phyloP scores from a whole-genome alignment of 495 filamentous ascomycete genomes.

The Corynascus novoguineensis region DNA sequence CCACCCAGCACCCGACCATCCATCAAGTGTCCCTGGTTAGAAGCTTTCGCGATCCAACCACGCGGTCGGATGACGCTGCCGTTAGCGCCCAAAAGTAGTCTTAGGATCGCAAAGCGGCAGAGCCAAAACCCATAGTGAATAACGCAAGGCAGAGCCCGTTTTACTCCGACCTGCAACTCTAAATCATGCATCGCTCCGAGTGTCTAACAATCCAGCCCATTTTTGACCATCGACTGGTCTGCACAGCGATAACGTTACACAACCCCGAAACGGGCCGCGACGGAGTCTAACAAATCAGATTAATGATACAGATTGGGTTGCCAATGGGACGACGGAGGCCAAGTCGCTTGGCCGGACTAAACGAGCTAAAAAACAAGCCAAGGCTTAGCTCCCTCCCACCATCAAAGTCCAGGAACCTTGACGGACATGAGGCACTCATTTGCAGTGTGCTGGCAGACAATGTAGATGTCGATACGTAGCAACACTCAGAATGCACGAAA shows the following conservation, averaged over 20 bases:
- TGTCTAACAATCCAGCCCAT: neutral
- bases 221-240: too few relatives aligned
- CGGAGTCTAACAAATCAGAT: neutral
- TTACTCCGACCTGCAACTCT: too few relatives aligned
- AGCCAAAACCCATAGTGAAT: neutral
- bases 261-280: neutral
- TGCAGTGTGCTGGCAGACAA: neutral
- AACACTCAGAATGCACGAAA: neutral
- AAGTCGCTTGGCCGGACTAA: constrained; percentile 1
- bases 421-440: neutral
- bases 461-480: too few relatives aligned
- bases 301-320: neutral
- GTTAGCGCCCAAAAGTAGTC: too few relatives aligned
- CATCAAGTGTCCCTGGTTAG: too few relatives aligned
- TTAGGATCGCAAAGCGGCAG: neutral
- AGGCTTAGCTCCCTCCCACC: neutral
- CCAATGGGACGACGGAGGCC: neutral
- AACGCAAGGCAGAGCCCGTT: too few relatives aligned
- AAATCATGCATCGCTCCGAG: neutral
- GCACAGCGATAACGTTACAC: constrained; percentile 1
- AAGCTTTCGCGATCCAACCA: too few relatives aligned
- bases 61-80: too few relatives aligned
- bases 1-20: too few relatives aligned
- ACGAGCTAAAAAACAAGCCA: neutral
- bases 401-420: neutral